phyloP scores from a whole-genome alignment of 2,329 filamentous ascomycete species.

The Colletotrichum truncatum region DNA sequence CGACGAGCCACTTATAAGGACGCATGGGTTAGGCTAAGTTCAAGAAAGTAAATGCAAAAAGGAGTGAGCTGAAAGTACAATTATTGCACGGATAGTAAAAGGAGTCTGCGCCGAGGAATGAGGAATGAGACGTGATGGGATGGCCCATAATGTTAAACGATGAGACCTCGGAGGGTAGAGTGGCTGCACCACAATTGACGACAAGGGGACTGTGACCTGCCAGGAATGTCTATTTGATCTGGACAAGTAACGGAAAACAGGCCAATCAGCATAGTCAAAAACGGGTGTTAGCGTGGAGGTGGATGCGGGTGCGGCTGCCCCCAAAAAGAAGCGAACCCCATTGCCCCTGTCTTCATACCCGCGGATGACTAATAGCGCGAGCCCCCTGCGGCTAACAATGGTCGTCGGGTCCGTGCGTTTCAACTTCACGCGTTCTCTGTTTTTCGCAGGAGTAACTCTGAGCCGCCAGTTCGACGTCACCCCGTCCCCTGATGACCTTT shows the following conservation, averaged over 20 bases:
- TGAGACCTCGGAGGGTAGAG: background rate
- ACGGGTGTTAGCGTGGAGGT: constrained; percentile 13
- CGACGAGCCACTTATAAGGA: background rate
- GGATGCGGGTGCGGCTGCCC: constrained; percentile 27
- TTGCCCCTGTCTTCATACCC: constrained; percentile 2
- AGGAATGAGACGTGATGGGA: background rate
- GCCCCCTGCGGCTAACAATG: constrained; percentile 27
- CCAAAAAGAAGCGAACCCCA: constrained; percentile 15
- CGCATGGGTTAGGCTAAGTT: background rate
- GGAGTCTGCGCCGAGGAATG: background rate
- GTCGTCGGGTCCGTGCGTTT: constrained; percentile 40
- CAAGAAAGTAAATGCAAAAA: background rate
- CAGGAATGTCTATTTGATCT: constrained; percentile 20
- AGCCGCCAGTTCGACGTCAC: constrained; percentile 45
- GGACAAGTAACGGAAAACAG: background rate
- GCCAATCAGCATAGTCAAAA: constrained; percentile 10
- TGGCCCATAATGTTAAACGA: background rate
- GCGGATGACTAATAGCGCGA: constrained; percentile 31
- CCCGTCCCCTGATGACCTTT: constrained; percentile 38
- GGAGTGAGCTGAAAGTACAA: background rate
- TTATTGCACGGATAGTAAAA: background rate
- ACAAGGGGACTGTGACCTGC: constrained; percentile 13
- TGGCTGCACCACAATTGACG: constrained; percentile 4
- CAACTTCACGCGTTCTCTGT: constrained; percentile 53
- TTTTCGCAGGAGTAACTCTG: constrained; percentile 42